These are phyloP conservation scores for Chalciporus chontae DNA, from an alignment of 768 basidiomycete species.

Conservation along the genomic window DNA sequence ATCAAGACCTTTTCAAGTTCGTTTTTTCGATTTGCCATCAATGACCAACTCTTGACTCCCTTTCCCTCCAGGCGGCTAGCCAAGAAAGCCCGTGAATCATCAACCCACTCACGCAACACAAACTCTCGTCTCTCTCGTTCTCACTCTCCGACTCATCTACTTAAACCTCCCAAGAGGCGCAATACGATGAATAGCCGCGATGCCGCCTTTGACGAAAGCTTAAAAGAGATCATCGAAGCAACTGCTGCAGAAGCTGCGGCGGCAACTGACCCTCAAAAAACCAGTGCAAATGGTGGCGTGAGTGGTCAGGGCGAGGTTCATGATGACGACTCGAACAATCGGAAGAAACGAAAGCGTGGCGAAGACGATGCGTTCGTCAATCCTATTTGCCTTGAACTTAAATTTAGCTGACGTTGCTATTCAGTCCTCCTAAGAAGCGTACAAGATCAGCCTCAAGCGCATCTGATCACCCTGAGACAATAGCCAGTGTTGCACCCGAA, in stretches of 20 bases:
- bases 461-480: constrained; percentile 53
- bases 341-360: constrained; percentile 72
- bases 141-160: constrained; percentile 60
- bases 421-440: constrained; percentile 59
- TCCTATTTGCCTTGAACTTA: neutral
- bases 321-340: constrained; percentile 48
- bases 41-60: constrained; percentile 16
- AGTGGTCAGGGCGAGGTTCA: constrained; percentile 41
- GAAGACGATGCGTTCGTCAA: constrained; percentile 67
- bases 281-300: constrained; percentile 34
- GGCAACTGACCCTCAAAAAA: constrained; percentile 38
- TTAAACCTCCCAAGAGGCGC: constrained; percentile 77
- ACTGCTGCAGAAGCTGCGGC: constrained; percentile 70
- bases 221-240: constrained; percentile 72
- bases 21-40: constrained; percentile 29
- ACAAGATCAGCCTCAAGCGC: constrained; percentile 71
- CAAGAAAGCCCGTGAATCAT: constrained; percentile 62
- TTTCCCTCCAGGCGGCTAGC: constrained; percentile 50
- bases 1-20: constrained; percentile 78
- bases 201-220: constrained; percentile 86
- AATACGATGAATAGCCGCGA: constrained; percentile 99
- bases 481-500: constrained; percentile 36
- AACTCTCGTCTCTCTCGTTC: constrained; percentile 67
- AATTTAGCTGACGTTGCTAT: constrained; percentile 11
- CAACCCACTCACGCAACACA: constrained; percentile 58